These are phyloP conservation scores for Penstemon barbatus DNA, from an alignment of 257 asterid species.

Conservation along the genomic window DNA sequence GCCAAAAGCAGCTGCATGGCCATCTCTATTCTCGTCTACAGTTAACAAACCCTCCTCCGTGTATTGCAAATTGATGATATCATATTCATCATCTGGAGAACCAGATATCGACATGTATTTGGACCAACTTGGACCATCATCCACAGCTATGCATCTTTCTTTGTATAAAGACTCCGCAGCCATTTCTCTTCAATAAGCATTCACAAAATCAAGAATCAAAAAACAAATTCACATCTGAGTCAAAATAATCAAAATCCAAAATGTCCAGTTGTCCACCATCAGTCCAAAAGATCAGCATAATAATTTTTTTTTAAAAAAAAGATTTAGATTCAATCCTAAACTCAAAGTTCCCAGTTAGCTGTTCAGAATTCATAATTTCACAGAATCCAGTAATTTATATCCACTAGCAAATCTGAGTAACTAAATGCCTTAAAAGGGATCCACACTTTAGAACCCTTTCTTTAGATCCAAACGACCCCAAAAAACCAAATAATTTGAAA, in stretches of 20 bases:
- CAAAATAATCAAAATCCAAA: not conserved
- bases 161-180: slow-evolving; percentile 92
- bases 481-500: not conserved
- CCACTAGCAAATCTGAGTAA: not conserved
- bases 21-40: slow-evolving; percentile 80
- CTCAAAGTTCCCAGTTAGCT: not conserved
- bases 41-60: slow-evolving; percentile 89
- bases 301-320: not conserved
- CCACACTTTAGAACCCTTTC: too few species aligned
- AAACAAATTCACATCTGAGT: slow-evolving; percentile 16
- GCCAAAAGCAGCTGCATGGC: slow-evolving; percentile 93
- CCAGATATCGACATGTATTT: slow-evolving; percentile 92
- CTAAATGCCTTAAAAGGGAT: too few species aligned
- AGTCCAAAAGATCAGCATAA: not conserved
- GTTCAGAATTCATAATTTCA: too few species aligned
- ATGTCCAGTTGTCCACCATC: too few species aligned
- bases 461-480: not conserved
- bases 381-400: too few species aligned
- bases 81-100: slow-evolving; percentile 78
- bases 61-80: slow-evolving; percentile 85
- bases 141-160: slow-evolving; percentile 85
- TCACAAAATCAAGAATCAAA: slow-evolving; percentile 37
- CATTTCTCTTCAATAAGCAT: slow-evolving; percentile 62
- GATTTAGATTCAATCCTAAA: not conserved
- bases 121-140: slow-evolving; percentile 90